These are phyloP conservation scores for Sporothrix dimorphospora DNA, from an alignment of 2,329 filamentous ascomycete species.

Conservation along the genomic window DNA sequence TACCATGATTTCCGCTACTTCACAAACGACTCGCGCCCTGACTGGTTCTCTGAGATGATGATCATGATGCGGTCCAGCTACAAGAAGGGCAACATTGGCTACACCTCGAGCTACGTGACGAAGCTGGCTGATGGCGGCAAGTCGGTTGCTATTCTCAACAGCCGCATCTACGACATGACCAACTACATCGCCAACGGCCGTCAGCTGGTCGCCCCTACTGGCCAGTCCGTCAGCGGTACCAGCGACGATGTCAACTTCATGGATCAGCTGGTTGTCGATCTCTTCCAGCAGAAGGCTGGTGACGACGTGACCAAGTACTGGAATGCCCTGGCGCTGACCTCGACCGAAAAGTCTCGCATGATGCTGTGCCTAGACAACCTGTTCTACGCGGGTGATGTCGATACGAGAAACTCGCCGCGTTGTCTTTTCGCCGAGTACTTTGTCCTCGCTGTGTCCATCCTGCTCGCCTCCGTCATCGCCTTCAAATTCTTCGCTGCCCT, in stretches of 20 bases:
- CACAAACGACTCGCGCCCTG: conserved; percentile 77
- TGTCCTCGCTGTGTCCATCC: conserved; percentile 78
- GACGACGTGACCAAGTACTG: conserved; percentile 82
- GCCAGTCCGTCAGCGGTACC: conserved; percentile 50
- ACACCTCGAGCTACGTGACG: conserved; percentile 74
- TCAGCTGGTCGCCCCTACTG: conserved; percentile 59
- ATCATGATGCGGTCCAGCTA: conserved; percentile 74
- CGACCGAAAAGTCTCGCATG: conserved; percentile 67
- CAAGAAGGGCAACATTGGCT: conserved; percentile 86
- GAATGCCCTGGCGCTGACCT: conserved; percentile 64
- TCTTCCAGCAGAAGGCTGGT: conserved; percentile 79
- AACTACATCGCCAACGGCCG: conserved; percentile 79
- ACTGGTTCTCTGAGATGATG: conserved; percentile 94
- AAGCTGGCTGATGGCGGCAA: conserved; percentile 68
- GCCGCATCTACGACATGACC: conserved; percentile 86
- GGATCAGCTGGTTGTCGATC: conserved; percentile 69
- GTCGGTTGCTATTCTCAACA: conserved; percentile 76
- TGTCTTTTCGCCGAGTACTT: conserved; percentile 92
- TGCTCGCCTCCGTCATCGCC: conserved; percentile 79
- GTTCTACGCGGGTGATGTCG: conserved; percentile 90
- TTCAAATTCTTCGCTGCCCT: conserved; percentile 98
- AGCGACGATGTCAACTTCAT: conserved; percentile 72
- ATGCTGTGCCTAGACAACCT: conserved; percentile 85
- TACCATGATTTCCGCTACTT: conserved; percentile 94
- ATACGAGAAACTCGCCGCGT: conserved; percentile 82